Conservation (phyloP, 805 yeast genomes). For the Yamadazyma akitaensis region DNA sequence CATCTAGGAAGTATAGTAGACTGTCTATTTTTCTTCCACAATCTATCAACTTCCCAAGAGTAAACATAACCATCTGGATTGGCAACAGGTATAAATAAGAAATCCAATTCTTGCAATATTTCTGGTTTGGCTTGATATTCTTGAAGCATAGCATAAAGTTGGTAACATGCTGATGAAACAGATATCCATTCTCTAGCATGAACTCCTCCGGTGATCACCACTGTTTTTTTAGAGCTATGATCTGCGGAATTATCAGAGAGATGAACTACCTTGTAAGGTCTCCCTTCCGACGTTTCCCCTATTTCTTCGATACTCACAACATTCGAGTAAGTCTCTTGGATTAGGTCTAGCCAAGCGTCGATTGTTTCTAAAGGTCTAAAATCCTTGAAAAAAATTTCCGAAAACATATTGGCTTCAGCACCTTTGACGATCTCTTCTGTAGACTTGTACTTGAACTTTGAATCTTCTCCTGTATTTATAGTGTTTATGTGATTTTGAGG, state of each 20-base stretch:
- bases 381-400: slow-evolving; percentile 64
- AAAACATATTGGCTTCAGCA: slow-evolving; percentile 16
- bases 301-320: slow-evolving; percentile 60
- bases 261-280: slow-evolving; percentile 66
- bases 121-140: slow-evolving; percentile 28
- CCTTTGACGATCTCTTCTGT: slow-evolving; percentile 16
- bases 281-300: slow-evolving; percentile 74
- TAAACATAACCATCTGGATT: slow-evolving; percentile 91
- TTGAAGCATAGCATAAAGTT: slow-evolving; percentile 36
- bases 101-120: slow-evolving; percentile 56
- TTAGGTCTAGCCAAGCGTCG: slow-evolving; percentile 64
- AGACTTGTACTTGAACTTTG: slow-evolving; percentile 9
- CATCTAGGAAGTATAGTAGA: slow-evolving; percentile 61
- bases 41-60: slow-evolving; percentile 74
- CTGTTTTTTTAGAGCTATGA: slow-evolving; percentile 48
- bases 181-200: slow-evolving; percentile 93
- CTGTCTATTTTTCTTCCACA: slow-evolving; percentile 90
- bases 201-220: slow-evolving; percentile 77
- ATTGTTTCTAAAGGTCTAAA: slow-evolving; percentile 68
- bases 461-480: neutral
- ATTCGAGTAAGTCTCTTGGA: slow-evolving; percentile 61
- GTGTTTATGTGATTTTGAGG: slow-evolving; percentile 28
- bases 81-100: slow-evolving; percentile 74
- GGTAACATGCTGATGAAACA: slow-evolving; percentile 63
- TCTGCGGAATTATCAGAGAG: slow-evolving; percentile 47